Evolutionary conservation across 495 filamentous ascomycete species (phyloP).

Genomic region (Hyaloscypha bicolor): DNA sequence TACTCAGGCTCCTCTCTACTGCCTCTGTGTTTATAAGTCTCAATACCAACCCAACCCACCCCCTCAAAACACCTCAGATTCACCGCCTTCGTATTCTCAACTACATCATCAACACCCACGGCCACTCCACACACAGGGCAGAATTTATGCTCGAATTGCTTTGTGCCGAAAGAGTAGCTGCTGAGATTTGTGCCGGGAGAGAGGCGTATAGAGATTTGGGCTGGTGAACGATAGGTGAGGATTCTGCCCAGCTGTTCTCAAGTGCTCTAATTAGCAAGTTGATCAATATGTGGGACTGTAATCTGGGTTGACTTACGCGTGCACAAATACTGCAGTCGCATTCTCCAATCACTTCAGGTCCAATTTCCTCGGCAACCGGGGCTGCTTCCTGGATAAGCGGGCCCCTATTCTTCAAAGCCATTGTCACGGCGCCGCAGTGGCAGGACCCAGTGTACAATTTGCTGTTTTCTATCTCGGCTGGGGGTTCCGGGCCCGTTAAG

Average conservation of each 20-base stretch:
- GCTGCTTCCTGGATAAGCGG: constrained; percentile 22
- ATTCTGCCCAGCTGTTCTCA: background rate
- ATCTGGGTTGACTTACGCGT: constrained; percentile 43
- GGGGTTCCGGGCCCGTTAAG: constrained; percentile 44
- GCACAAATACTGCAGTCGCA: constrained; percentile 49
- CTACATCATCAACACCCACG: constrained; percentile 6
- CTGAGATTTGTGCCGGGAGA: background rate
- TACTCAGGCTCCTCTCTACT: background rate
- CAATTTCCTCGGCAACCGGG: too few relatives aligned
- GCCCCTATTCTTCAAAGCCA: constrained; percentile 41
- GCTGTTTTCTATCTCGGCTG: constrained; percentile 34
- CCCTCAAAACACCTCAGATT: constrained; percentile 3
- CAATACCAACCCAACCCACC: background rate
- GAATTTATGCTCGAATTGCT: background rate
- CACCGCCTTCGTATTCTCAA: background rate
- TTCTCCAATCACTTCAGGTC: constrained; percentile 36
- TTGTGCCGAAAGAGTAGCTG: background rate
- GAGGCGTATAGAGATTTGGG: background rate
- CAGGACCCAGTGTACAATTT: constrained; percentile 49
- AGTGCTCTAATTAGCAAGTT: background rate
- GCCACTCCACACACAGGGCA: constrained; percentile 12
- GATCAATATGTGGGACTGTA: background rate
- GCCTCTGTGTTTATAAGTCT: background rate
- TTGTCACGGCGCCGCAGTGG: constrained; percentile 52
- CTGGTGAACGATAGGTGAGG: background rate